Conservation (phyloP, 495 filamentous ascomycete genomes). For the Rhypophila decipiens region DNA sequence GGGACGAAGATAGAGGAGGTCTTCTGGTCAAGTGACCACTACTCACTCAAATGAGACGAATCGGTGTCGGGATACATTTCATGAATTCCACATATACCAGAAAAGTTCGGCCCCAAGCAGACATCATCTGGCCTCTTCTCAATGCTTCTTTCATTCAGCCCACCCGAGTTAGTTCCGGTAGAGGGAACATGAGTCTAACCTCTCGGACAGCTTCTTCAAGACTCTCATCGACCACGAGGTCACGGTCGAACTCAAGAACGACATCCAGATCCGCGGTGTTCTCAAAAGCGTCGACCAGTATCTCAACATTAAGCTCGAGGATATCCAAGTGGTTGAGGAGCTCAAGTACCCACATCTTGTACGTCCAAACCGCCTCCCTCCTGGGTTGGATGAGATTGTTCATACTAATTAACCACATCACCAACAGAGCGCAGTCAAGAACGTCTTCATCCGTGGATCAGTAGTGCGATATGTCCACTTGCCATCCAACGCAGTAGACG, state of each 20-base stretch:
- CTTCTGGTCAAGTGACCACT: too few relatives aligned
- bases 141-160: neutral
- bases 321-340: slow-evolving; percentile 86
- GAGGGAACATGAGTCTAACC: neutral
- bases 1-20: too few relatives aligned
- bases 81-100: too few relatives aligned
- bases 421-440: slow-evolving; percentile 72
- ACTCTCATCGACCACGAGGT: slow-evolving; percentile 94
- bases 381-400: neutral
- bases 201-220: slow-evolving; percentile 82
- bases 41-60: too few relatives aligned
- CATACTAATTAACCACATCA: neutral
- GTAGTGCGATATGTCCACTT: slow-evolving; percentile 95
- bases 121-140: too few relatives aligned
- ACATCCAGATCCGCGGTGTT: slow-evolving; percentile 89
- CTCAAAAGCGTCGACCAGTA: slow-evolving; percentile 98
- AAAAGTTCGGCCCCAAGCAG: too few relatives aligned
- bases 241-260: slow-evolving; percentile 98
- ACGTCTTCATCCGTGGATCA: slow-evolving; percentile 94
- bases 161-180: neutral
- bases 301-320: slow-evolving; percentile 97
- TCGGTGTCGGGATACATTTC: too few relatives aligned
- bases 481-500: slow-evolving; percentile 80
- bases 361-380: slow-evolving; percentile 19
- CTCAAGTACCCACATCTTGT: slow-evolving; percentile 88